These are phyloP conservation scores for Fennellomyces sp. DNA, from an alignment of 371 early-diverging fungal species.

Conservation along the genomic window DNA sequence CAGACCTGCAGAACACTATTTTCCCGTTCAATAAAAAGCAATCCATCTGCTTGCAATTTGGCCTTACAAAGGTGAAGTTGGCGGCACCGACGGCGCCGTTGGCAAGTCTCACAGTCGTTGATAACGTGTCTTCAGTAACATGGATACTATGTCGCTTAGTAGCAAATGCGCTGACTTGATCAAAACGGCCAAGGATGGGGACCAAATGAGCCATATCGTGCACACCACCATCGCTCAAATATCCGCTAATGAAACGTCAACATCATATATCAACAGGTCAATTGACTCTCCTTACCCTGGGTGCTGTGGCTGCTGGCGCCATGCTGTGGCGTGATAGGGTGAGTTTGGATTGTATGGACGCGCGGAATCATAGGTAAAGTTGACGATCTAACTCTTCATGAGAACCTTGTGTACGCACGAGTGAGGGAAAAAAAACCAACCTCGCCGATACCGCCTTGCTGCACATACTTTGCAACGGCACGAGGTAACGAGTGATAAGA, in stretches of 20 bases:
- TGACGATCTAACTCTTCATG: slow-evolving; percentile 29
- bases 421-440: slow-evolving; percentile 8
- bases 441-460: slow-evolving; percentile 45
- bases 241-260: slow-evolving; percentile 30
- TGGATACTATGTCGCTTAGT: slow-evolving; percentile 38
- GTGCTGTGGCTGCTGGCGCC: slow-evolving; percentile 54
- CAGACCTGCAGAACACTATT: slow-evolving; percentile 42
- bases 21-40: not conserved
- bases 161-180: slow-evolving; percentile 44
- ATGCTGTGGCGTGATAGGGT: slow-evolving; percentile 43
- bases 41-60: no score
- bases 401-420: not conserved
- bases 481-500: slow-evolving; percentile 36
- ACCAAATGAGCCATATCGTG: slow-evolving; percentile 53
- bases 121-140: slow-evolving; percentile 43
- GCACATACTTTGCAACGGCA: slow-evolving; percentile 40
- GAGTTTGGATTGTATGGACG: slow-evolving; percentile 45
- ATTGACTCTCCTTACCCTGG: slow-evolving; percentile 37
- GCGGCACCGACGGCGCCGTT: slow-evolving; percentile 44
- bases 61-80: slow-evolving; percentile 58
- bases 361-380: slow-evolving; percentile 47
- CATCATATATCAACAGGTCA: not conserved
- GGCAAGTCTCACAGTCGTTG: slow-evolving; percentile 33
- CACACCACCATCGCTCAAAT: slow-evolving; percentile 54
- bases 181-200: slow-evolving; percentile 43